Evolutionary conservation across 768 basidiomycete species (phyloP), one percentile per base, ranked within the genome.

Genomic region (Mycena polygramma): DNA sequence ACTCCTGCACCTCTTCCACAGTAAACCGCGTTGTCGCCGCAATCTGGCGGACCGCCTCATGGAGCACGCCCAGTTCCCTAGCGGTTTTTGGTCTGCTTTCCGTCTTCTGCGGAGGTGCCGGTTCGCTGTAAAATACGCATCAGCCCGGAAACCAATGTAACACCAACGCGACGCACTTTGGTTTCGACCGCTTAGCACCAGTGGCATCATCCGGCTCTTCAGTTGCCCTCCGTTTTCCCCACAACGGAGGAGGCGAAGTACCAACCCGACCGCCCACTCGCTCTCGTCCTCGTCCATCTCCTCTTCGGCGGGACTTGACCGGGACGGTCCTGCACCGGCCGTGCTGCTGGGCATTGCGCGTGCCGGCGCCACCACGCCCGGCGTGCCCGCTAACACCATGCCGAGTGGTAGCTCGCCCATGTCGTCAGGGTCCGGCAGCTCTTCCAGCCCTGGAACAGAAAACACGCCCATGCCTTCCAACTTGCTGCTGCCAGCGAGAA

Each of bases 1-100:
- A 93, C 75, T 91, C 92, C 75, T 91, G 87, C 17, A 95, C 93
- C 79, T 95, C 94, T 71, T 91, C 90, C 1, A 89, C 77, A 1
- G 92, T 92, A 77, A 95, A 95, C 58, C 90, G 84, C 74, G 83
- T 92, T 45, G 92, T 89, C 43, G 79, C 82, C 9, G 93, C 92
- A 73, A 95, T 94, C 37, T 90, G 88, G 37, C 80, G 79, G 46
- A 95, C 86, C 14, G 82, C 85, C 74, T 88, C 88, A 72, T 94
- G 92, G 36, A 94, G 85, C 53, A 92, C 87, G 77, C 93, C 91
- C 54, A 92, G 78, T 49, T 81, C 83, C 15, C 82, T 81, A 19
- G 82, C 80, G 24, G 80, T 79, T 45, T 81, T 74, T 24, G 69
- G 59, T 30, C 49, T 45, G 24, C 53, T 17, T 54, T 66, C 63